Percentiles rank a stretch among this genome's conserved stretches.
These are phyloP conservation scores for Candolleomyces efflorescens DNA, from an alignment of 768 basidiomycete species.

Conservation along the genomic window DNA sequence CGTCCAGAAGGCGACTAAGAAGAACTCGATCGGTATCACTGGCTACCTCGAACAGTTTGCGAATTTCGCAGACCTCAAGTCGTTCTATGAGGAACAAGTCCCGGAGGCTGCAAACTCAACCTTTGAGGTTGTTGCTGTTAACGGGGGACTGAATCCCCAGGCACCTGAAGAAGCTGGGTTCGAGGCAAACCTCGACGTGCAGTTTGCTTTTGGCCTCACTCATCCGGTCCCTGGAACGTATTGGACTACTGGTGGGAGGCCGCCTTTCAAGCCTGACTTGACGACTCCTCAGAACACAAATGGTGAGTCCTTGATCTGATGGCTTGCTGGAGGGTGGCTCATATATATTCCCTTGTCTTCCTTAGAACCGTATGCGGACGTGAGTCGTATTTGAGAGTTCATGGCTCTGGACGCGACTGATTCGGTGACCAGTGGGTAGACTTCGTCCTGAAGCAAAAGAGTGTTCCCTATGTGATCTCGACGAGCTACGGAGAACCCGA, in stretches of 20 bases:
- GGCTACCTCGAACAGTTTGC: constrained; percentile 51
- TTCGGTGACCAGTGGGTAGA: constrained; percentile 45
- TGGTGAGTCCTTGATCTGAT: constrained; percentile 17
- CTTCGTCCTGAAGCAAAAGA: constrained; percentile 42
- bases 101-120: constrained; percentile 46
- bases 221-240: constrained; percentile 56
- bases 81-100: constrained; percentile 45
- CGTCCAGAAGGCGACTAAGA: constrained; percentile 34
- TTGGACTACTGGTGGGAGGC: constrained; percentile 58
- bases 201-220: constrained; percentile 62
- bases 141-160: constrained; percentile 63
- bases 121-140: constrained; percentile 49
- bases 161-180: constrained; percentile 44
- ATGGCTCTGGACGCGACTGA: neutral
- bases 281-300: constrained; percentile 35
- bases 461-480: constrained; percentile 57
- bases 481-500: constrained; percentile 75
- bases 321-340: neutral
- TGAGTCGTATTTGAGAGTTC: constrained; percentile 1
- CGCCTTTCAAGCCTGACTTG: constrained; percentile 52
- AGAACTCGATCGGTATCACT: constrained; percentile 51
- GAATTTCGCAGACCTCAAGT: constrained; percentile 48
- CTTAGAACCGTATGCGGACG: constrained; percentile 18
- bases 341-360: neutral
- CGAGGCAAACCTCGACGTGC: constrained; percentile 67